Evolutionary conservation across 148 eudicot species (phyloP), one percentile per base, ranked within the genome.

Genomic region (Rhododendron kiyosumense): DNA sequence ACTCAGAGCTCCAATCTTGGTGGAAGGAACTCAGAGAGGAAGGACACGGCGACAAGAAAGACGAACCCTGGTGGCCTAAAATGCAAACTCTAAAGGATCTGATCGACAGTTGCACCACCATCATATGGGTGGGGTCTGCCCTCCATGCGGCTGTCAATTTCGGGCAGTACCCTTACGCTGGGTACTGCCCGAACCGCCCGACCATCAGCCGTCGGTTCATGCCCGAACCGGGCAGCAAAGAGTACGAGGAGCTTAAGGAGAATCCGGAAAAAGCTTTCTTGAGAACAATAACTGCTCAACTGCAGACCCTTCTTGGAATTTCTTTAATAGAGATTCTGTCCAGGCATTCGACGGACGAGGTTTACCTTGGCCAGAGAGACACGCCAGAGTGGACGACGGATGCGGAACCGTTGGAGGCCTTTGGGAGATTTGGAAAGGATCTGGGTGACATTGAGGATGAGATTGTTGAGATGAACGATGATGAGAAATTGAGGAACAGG

Each of bases 61-160:
- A 86, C 45, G 87, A 86, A 43, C 88, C 90, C 8, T 90, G 91
- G 91, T 88, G 91, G 91, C 90, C 91, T n/a, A 78, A 86, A 69
- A 84, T 90, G 86, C 81, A 84, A 26, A 90, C 86, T 5, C 12
- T 65, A 2, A 49, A 45, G 59, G 91, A 88, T 46, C 51, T 90
- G 10, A 82, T 86, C 2, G 88, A 86, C 12, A 38, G 84, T 1
- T 86, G 88, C 88, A 86, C 91, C 18, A 90, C 28, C 57, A 84
- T 88, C 63, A 88, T 90, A 77, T 90, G 91, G 91, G 52, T 85
- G 15, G 85, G 88, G 11, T 90, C 91, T 0, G 90, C 87, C 9
- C 88, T 85, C 11, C 91, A 90, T 26, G 89, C 92, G 10, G 88
- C 90, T 5, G 84, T 85, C n/a, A 90, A 90, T 79, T 90, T 90